phyloP scores from a whole-genome alignment of 768 basidiomycete species.

The Fistulinella prunicolor region DNA sequence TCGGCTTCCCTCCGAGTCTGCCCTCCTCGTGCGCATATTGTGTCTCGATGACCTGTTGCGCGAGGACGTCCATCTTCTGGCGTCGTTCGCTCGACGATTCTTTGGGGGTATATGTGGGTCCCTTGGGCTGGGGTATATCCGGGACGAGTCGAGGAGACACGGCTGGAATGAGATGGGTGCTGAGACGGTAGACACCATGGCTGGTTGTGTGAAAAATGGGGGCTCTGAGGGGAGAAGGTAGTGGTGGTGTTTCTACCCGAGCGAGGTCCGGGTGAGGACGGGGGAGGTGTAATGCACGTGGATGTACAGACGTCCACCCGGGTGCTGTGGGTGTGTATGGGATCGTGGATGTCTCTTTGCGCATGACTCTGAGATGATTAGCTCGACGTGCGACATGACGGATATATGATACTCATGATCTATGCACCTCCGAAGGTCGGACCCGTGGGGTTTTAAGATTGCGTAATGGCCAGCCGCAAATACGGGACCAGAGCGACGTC shows the following conservation, averaged over 20 bases:
- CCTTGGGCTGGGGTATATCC: conserved; percentile 20
- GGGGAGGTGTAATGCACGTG: conserved; percentile 21
- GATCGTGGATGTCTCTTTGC: conserved; percentile 13
- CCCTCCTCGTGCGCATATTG: conserved; percentile 14
- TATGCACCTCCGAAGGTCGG: too few relatives aligned
- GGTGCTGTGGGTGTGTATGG: conserved; percentile 16
- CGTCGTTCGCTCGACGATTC: conserved; percentile 9
- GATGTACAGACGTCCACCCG: conserved; percentile 19
- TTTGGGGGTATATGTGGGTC: conserved; percentile 12
- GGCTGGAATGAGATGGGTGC: conserved; percentile 30
- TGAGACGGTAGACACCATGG: conserved; percentile 21
- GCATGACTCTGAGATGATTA: too few relatives aligned
- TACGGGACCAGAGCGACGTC: too few relatives aligned
- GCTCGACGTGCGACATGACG: too few relatives aligned
- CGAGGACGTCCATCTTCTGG: conserved; percentile 7
- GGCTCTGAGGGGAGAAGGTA: conserved; percentile 23
- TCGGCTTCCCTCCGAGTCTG: conserved; percentile 14
- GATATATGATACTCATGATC: too few relatives aligned
- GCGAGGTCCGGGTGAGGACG: conserved; percentile 11
- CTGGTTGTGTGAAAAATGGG: conserved; percentile 18
- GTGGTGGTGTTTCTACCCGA: conserved; percentile 3
- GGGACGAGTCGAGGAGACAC: conserved; percentile 26
- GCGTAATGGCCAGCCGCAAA: too few relatives aligned
- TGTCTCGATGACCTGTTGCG: conserved; percentile 18
- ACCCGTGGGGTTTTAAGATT: too few relatives aligned